Evolutionary conservation across 129 eudicot genomes (phyloP).

Genomic region (Silybum marianum): DNA sequence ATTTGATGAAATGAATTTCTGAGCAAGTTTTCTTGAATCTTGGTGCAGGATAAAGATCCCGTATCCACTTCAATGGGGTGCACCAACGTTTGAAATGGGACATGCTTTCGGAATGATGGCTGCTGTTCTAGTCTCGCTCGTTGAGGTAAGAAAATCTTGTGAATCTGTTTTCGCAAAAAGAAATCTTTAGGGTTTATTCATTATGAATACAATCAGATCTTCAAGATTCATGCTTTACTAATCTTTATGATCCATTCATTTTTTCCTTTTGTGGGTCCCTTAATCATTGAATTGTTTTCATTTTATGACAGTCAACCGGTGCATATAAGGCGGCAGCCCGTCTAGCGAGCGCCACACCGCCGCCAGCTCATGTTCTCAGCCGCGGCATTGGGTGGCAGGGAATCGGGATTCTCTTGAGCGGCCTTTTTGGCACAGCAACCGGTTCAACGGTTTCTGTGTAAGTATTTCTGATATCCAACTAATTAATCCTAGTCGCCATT

Average conservation of each 20-base stretch:
- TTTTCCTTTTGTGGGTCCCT: neutral
- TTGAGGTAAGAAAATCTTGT: constrained; percentile 69
- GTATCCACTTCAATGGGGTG: constrained; percentile 99
- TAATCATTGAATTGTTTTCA: neutral
- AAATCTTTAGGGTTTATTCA: neutral
- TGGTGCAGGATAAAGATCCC: constrained; percentile 87
- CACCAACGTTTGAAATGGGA: constrained; percentile 92
- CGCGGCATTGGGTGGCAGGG: constrained; percentile 99
- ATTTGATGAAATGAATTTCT: neutral
- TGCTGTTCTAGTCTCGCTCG: constrained; percentile 85
- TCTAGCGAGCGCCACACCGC: constrained; percentile 98
- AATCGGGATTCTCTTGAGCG: constrained; percentile 81
- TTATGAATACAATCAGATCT: too few species aligned
- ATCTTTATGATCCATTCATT: neutral
- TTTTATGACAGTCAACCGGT: constrained; percentile 78
- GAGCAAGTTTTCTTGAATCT: neutral
- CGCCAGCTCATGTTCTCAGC: constrained; percentile 99
- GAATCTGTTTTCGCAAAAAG: neutral
- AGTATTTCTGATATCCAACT: constrained; percentile 29
- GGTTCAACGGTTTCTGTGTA: constrained; percentile 96
- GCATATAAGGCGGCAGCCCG: constrained; percentile 98
- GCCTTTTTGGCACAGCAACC: constrained; percentile 91
- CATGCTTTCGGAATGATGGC: constrained; percentile 99
- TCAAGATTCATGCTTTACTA: neutral
- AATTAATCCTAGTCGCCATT: neutral